A percentile compares a stretch with the other conserved stretches of the same genome.
Conservation (phyloP, 441 rosid species). For the Adansonia madagascariensis region DNA sequence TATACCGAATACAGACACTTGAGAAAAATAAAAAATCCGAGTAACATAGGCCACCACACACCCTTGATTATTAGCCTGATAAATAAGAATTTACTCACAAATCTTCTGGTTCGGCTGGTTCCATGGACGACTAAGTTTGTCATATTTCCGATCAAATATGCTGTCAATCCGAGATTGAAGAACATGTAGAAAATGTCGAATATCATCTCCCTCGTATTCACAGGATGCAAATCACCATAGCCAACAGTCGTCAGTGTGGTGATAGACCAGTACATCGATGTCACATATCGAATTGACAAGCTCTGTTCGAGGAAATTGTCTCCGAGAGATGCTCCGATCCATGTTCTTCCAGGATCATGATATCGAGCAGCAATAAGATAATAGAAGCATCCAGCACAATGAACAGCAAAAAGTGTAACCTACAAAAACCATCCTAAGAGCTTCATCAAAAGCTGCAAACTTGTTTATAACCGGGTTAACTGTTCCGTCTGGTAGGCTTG, state of each 20-base stretch:
- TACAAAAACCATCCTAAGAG: slow-evolving; percentile 25
- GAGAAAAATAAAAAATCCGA: too few species aligned
- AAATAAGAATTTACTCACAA: slow-evolving; percentile 45
- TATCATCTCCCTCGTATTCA: slow-evolving; percentile 63
- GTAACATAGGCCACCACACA: too few species aligned
- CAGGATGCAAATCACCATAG: slow-evolving; percentile 77
- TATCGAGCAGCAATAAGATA: slow-evolving; percentile 65
- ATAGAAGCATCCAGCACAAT: slow-evolving; percentile 66
- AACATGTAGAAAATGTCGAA: slow-evolving; percentile 74
- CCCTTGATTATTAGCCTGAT: neutral
- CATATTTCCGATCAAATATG: slow-evolving; percentile 77
- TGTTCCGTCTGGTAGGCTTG: too few species aligned
- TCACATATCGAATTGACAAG: slow-evolving; percentile 62
- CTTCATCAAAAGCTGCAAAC: neutral
- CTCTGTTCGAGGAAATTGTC: slow-evolving; percentile 40
- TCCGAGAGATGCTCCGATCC: slow-evolving; percentile 59
- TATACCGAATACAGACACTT: too few species aligned
- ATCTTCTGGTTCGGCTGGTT: slow-evolving; percentile 66
- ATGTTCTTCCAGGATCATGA: slow-evolving; percentile 48
- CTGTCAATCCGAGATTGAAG: slow-evolving; percentile 67
- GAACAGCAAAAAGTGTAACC: slow-evolving; percentile 73
- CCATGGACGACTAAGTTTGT: slow-evolving; percentile 78
- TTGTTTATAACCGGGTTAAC: too few species aligned
- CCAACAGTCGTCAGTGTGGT: slow-evolving; percentile 72
- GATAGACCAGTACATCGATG: slow-evolving; percentile 75